Percentiles rank a stretch among this genome's conserved stretches.
These are phyloP conservation scores for Aspergillus hiratsukae DNA, from an alignment of 2,329 filamentous ascomycete species.

Conservation along the genomic window DNA sequence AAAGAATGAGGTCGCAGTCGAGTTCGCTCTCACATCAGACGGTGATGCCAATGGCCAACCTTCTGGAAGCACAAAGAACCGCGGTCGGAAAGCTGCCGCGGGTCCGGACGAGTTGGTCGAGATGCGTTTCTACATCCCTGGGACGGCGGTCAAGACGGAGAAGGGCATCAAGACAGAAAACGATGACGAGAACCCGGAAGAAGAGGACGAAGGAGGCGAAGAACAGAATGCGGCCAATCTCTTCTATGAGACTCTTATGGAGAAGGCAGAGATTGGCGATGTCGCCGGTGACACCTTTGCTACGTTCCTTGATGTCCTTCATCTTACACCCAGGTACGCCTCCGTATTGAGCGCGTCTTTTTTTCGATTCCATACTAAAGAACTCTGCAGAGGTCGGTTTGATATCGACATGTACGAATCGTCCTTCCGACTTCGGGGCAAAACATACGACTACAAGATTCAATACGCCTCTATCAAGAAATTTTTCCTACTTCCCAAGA, in stretches of 20 bases:
- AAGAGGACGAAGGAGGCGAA: constrained; percentile 62
- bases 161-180: constrained; percentile 60
- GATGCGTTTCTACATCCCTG: constrained; percentile 98
- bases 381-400: constrained; percentile 75
- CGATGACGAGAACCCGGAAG: constrained; percentile 60
- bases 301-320: constrained; percentile 92
- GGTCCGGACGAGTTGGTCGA: constrained; percentile 92
- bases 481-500: constrained; percentile 96
- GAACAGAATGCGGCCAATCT: constrained; percentile 93
- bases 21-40: constrained; percentile 75
- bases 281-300: constrained; percentile 98
- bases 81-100: constrained; percentile 84
- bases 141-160: constrained; percentile 68
- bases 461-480: constrained; percentile 98
- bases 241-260: constrained; percentile 98
- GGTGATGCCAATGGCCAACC: constrained; percentile 69
- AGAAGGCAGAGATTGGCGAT: constrained; percentile 98
- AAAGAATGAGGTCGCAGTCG: constrained; percentile 94
- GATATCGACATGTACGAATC: constrained; percentile 99
- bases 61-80: constrained; percentile 64
- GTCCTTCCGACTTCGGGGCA: constrained; percentile 93
- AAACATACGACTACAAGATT: constrained; percentile 99
- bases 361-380: constrained; percentile 9
- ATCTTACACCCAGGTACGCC: constrained; percentile 82
- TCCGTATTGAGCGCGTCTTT: constrained; percentile 4